Conservation (phyloP, 805 yeast genomes). For the Kuraishia hungarica region DNA sequence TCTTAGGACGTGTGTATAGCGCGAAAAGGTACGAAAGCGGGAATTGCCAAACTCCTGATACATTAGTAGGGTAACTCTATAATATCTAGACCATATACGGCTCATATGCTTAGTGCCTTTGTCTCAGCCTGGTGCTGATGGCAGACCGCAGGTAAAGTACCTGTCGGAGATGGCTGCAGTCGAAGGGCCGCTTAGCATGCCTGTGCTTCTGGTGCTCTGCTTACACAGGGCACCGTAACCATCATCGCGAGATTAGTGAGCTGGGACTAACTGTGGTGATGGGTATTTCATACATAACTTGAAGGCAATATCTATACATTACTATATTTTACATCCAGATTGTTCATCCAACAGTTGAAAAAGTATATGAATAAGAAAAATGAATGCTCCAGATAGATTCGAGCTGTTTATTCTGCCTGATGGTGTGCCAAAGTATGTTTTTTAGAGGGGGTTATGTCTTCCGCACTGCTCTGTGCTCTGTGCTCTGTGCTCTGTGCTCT, state of each 20-base stretch:
- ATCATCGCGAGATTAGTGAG: background rate
- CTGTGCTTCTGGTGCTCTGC: no score
- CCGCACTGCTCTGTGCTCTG: background rate
- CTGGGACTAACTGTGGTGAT: background rate
- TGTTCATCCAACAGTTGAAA: background rate
- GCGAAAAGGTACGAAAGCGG: background rate
- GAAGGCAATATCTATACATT: no score
- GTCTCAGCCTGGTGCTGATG: no score
- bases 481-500: no score
- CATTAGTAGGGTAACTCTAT: background rate
- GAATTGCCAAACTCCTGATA: background rate
- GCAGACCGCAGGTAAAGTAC: no score
- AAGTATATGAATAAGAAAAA: constrained; percentile 17
- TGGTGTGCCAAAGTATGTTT: constrained; percentile 81
- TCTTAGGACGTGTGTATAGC: background rate
- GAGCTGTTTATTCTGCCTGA: constrained; percentile 96
- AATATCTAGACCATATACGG: background rate
- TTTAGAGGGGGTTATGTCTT: background rate
- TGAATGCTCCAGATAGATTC: constrained; percentile 99
- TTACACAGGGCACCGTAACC: background rate
- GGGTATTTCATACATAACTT: background rate
- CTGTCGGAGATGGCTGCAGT: no score
- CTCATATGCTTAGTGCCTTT: no score
- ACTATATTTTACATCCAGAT: no score
- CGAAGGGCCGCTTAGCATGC: no score